These are phyloP conservation scores for Suillus subalutaceus DNA, from an alignment of 768 basidiomycete genomes.

Conservation along the genomic window DNA sequence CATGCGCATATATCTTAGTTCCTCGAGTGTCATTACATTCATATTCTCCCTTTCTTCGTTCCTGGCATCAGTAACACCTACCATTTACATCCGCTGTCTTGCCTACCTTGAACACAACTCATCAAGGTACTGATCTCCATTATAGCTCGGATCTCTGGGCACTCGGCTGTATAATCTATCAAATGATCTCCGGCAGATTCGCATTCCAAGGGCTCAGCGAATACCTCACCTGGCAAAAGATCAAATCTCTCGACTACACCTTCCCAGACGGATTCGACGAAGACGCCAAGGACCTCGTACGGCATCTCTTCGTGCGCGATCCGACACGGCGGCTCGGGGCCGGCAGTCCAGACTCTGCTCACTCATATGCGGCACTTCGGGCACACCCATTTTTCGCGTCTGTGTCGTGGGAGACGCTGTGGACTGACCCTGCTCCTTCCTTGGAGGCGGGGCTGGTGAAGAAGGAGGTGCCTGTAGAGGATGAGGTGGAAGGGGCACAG, in stretches of 20 bases:
- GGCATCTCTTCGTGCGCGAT: conserved; percentile 72
- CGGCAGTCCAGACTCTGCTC: conserved; percentile 40
- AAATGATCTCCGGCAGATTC: conserved; percentile 89
- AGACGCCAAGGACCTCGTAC: conserved; percentile 79
- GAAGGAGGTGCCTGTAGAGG: conserved; percentile 40
- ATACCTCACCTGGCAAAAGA: conserved; percentile 94
- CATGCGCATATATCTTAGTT: background rate
- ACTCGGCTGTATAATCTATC: conserved; percentile 90
- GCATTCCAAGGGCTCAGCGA: conserved; percentile 92
- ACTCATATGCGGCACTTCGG: conserved; percentile 52
- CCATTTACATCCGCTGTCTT: background rate
- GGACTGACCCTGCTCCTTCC: conserved; percentile 62
- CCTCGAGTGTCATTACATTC: background rate
- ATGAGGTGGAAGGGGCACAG: conserved; percentile 33
- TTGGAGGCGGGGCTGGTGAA: conserved; percentile 61
- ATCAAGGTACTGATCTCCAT: conserved; percentile 8
- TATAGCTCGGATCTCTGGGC: conserved; percentile 93
- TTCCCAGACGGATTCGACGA: conserved; percentile 87
- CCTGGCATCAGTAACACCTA: background rate
- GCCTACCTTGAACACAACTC: background rate
- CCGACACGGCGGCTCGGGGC: conserved; percentile 65
- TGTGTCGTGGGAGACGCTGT: conserved; percentile 65
- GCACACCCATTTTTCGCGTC: conserved; percentile 62
- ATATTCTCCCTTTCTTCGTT: background rate
- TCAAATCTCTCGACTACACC: conserved; percentile 83